These are phyloP conservation scores for Starmerella ratchasimensis DNA, from an alignment of 805 yeast genomes.

Conservation along the genomic window DNA sequence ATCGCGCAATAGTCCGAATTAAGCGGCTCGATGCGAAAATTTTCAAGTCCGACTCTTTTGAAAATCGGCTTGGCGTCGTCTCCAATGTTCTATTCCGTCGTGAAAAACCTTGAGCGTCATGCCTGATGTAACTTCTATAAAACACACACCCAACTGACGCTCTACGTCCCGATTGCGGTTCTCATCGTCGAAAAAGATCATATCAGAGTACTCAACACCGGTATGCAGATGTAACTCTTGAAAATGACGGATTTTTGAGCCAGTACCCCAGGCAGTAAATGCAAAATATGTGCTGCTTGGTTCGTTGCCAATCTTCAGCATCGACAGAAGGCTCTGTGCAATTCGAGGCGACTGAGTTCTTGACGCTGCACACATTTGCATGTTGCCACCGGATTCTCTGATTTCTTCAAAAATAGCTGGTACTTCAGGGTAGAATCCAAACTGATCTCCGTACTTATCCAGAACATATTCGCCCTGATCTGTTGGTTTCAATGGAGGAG, in stretches of 20 bases:
- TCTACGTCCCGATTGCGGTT: constrained; percentile 63
- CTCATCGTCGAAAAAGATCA: constrained; percentile 72
- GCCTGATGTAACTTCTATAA: constrained; percentile 49
- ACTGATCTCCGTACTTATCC: constrained; percentile 42
- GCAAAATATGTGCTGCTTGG: constrained; percentile 43
- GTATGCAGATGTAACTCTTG: constrained; percentile 35
- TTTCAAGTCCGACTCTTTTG: no score
- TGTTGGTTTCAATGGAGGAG: constrained; percentile 37
- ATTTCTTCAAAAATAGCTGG: constrained; percentile 46
- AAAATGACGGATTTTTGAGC: constrained; percentile 43
- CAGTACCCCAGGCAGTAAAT: constrained; percentile 29
- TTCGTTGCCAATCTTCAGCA: constrained; percentile 39
- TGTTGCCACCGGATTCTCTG: constrained; percentile 30
- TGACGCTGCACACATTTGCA: constrained; percentile 55
- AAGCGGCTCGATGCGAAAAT: no score
- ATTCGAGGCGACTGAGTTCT: constrained; percentile 65
- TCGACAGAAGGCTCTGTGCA: constrained; percentile 49
- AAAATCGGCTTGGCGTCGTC: no score
- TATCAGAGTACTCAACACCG: constrained; percentile 34
- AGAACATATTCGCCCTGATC: constrained; percentile 29
- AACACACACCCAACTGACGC: constrained; percentile 47
- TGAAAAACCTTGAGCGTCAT: constrained; percentile 11
- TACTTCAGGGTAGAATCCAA: constrained; percentile 56
- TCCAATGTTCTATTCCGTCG: constrained; percentile 19
- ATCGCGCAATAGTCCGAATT: no score